These are phyloP conservation scores for Colletotrichum sansevieriae DNA, from an alignment of 2,329 filamentous ascomycete genomes.

Conservation along the genomic window DNA sequence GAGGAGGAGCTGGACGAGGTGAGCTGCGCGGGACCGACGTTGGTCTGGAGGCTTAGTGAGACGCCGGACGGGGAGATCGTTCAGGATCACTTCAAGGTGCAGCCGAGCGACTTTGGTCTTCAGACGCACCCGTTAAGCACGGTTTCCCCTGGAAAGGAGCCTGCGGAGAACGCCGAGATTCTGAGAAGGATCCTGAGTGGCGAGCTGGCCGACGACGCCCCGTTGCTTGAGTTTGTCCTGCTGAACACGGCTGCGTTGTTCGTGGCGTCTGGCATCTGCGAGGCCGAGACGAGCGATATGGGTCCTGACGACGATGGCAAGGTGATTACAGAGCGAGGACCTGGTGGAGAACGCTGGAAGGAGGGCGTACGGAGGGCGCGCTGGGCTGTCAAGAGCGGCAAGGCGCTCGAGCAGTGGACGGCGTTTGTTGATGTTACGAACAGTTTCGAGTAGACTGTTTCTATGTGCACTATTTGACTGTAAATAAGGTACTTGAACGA, in stretches of 20 bases:
- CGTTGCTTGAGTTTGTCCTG: constrained; percentile 92
- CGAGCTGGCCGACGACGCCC: constrained; percentile 80
- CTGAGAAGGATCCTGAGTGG: constrained; percentile 81
- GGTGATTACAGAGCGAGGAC: constrained; percentile 85
- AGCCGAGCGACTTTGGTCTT: constrained; percentile 90
- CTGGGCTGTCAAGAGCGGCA: constrained; percentile 89
- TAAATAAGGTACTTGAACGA: not conserved
- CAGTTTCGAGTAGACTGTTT: constrained; percentile 37
- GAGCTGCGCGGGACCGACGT: constrained; percentile 87
- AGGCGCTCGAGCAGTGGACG: constrained; percentile 86
- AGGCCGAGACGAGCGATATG: constrained; percentile 84
- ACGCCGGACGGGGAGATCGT: constrained; percentile 57
- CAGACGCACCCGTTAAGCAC: constrained; percentile 77
- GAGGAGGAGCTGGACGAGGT: constrained; percentile 96
- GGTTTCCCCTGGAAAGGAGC: constrained; percentile 88
- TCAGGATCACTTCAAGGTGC: constrained; percentile 82
- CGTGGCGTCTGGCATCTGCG: constrained; percentile 87
- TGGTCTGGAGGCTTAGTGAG: constrained; percentile 83
- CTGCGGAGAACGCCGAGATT: constrained; percentile 88
- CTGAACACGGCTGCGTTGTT: constrained; percentile 93
- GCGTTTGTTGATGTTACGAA: constrained; percentile 89
- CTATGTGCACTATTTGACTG: too few relatives aligned
- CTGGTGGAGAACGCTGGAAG: constrained; percentile 92
- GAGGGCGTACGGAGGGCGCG: constrained; percentile 89
- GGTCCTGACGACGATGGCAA: constrained; percentile 83